Percentiles rank a stretch among this genome's conserved stretches.
phyloP scores from a whole-genome alignment of 1,139 yeast species.

The Entelexis paramagnoliae region DNA sequence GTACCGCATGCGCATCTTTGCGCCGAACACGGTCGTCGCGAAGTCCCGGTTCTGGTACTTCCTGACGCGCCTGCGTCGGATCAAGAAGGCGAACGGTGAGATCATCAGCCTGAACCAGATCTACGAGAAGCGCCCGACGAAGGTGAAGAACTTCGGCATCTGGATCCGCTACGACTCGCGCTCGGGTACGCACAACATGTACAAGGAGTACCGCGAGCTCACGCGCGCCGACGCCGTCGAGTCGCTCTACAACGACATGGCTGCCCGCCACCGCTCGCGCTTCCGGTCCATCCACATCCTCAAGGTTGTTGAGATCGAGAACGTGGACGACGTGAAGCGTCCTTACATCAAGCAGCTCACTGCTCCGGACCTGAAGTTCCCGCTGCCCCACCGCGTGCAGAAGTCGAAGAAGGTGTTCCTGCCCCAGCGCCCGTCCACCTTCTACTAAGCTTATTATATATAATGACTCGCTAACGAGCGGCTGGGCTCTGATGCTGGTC shows the following conservation, averaged over 20 bases:
- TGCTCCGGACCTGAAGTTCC: conserved; percentile 95
- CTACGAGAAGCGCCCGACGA: conserved; percentile 94
- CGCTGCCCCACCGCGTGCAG: conserved; percentile 99
- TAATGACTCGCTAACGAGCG: conserved; percentile 9
- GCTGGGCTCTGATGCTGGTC: background rate
- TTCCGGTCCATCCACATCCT: conserved; percentile 93
- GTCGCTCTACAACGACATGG: conserved; percentile 98
- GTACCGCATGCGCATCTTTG: conserved; percentile 99
- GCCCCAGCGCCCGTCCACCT: conserved; percentile 92
- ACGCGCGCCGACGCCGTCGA: conserved; percentile 99
- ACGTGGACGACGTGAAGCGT: conserved; percentile 97
- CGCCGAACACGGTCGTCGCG: conserved; percentile 98
- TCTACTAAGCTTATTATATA: conserved; percentile 49
- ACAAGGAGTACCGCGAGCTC: conserved; percentile 99
- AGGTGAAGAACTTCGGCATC: conserved; percentile 99
- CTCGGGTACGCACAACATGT: conserved; percentile 99
- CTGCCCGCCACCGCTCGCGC: conserved; percentile 99
- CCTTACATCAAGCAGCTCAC: conserved; percentile 97
- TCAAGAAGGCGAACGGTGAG: conserved; percentile 99
- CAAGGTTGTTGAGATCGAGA: conserved; percentile 97
- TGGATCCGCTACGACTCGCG: conserved; percentile 99
- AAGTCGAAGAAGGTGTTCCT: conserved; percentile 82
- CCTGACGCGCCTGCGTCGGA: conserved; percentile 98
- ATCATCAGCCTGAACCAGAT: conserved; percentile 86
- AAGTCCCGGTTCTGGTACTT: conserved; percentile 99